phyloP scores from a whole-genome alignment of 2,329 filamentous ascomycete species.

The Pseudogymnoascus sp. region DNA sequence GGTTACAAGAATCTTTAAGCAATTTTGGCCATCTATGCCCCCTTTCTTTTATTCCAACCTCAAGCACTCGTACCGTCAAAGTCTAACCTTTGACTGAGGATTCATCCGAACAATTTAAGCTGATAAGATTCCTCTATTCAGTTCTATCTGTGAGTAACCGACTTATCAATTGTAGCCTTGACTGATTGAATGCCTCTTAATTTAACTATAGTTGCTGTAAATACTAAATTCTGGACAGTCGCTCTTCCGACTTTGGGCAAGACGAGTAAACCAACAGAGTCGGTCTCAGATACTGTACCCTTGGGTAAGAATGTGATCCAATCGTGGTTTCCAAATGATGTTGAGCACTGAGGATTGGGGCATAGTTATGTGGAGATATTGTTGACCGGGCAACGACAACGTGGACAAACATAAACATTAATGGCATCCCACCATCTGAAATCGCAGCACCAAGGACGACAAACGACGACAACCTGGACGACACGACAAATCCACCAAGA shows the following conservation, averaged over 20 bases:
- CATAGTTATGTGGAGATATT: not conserved
- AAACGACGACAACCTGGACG: conserved; percentile 7
- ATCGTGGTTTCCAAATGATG: not conserved
- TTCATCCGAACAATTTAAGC: too few relatives aligned
- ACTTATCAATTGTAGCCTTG: not conserved
- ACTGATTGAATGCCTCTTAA: not conserved
- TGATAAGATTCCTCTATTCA: not conserved
- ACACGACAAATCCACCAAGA: conserved; percentile 22
- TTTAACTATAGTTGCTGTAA: not conserved
- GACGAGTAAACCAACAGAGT: not conserved
- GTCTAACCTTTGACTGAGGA: not conserved
- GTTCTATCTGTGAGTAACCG: not conserved
- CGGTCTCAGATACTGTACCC: not conserved
- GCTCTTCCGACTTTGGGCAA: not conserved
- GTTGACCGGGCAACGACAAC: conserved; percentile 1
- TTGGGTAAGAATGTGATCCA: not conserved
- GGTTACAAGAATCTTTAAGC: not conserved
- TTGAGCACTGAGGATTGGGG: not conserved
- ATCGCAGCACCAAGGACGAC: conserved; percentile 8
- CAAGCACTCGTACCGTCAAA: not conserved
- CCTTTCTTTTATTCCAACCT: not conserved
- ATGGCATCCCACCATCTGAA: not conserved
- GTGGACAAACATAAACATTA: not conserved
- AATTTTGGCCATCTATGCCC: not conserved
- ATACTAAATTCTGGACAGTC: not conserved